Base-by-base conservation (phyloP, 768 basidiomycete species). In the Boletus fagicola region DNA sequence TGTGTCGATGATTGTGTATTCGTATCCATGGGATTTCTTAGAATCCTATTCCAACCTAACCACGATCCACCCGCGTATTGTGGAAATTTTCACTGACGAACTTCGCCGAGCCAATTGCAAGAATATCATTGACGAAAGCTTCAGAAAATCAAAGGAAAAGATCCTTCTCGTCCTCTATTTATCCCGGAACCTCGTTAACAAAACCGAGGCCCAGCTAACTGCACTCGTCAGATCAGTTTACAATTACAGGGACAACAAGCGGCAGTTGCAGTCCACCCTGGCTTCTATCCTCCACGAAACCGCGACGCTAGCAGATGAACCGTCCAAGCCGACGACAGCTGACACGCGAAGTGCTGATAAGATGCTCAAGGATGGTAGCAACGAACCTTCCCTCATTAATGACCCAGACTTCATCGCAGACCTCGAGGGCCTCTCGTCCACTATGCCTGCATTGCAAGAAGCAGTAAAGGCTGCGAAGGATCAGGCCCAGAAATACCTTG, bases 331-430 rank as follows among this genome's bases (percentile, higher is more conserved):
- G 0, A 69, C 65, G 1, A 4, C 46, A 35, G 9, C 48, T 15
- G 60, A 70, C 20, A 50, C 7, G 9, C 44, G 2, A 31, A 50
- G 11, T 6, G 67, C 65, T 4, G 66, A 69, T 0, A 58, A 48
- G 44, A 48, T 70, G 60, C 51, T 69, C 5, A 69, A 44, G 56
- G 69, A 69, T 2, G 64, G 67, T 12, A 20, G 45, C 4, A 62
- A 56, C 1, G 64, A 68, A 28, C 13, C 57, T 20, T 63, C 64
- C 39, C 69, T 63, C 22, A 39, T 66, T 3, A 56, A 3, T 28
- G 69, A 69, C 42, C 44, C 57, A 2, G 62, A 65, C 24, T 69
- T 71, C 42, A 36, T 69, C 16, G 33, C 62, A 5, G 66, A 70
- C 47, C 62, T 69, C 12, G 67, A 66, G 24, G 22, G 35, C 18